Conservation (phyloP, 345 rosid species). For the Citrus australasica region DNA sequence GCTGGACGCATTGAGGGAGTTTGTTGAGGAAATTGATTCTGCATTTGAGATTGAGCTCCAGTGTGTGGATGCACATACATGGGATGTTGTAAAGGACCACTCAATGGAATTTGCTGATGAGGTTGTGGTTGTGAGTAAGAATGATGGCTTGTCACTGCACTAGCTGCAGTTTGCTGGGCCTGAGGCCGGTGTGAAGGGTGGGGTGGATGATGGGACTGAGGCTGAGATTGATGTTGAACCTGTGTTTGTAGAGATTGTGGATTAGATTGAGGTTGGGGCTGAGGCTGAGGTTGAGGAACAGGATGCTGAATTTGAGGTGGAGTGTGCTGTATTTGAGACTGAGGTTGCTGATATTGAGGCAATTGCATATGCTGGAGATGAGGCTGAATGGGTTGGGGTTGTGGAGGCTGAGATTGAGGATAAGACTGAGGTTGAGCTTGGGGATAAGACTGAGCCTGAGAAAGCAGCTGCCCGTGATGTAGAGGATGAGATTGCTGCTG, state of each 20-base stretch:
- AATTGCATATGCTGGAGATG: slow-evolving; percentile 23
- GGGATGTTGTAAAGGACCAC: slow-evolving; percentile 37
- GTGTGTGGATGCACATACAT: slow-evolving; percentile 29
- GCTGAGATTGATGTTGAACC: slow-evolving; percentile 18
- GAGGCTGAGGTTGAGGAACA: slow-evolving; percentile 21
- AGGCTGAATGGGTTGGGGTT: slow-evolving; percentile 20
- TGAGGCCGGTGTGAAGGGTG: slow-evolving; percentile 35
- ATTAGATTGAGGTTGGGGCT: slow-evolving; percentile 10
- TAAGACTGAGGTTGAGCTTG: slow-evolving; percentile 15
- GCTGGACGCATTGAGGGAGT: slow-evolving; percentile 38
- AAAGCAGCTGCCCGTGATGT: slow-evolving; percentile 19
- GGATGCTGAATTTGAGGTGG: slow-evolving; percentile 28
- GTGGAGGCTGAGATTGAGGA: slow-evolving; percentile 29
- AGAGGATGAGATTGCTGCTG: slow-evolving; percentile 30
- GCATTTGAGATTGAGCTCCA: slow-evolving; percentile 43
- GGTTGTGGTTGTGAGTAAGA: slow-evolving; percentile 49
- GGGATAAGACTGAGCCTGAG: slow-evolving; percentile 27
- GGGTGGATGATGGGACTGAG: slow-evolving; percentile 29
- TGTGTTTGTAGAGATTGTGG: slow-evolving; percentile 17
- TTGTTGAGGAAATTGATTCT: slow-evolving; percentile 43
- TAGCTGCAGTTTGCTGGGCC: slow-evolving; percentile 30
- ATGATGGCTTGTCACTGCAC: slow-evolving; percentile 52
- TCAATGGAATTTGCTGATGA: slow-evolving; percentile 34
- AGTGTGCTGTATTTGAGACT: slow-evolving; percentile 35
- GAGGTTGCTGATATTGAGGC: slow-evolving; percentile 44